Conservation (phyloP, 345 rosid genomes). For the Jatropha curcas region DNA sequence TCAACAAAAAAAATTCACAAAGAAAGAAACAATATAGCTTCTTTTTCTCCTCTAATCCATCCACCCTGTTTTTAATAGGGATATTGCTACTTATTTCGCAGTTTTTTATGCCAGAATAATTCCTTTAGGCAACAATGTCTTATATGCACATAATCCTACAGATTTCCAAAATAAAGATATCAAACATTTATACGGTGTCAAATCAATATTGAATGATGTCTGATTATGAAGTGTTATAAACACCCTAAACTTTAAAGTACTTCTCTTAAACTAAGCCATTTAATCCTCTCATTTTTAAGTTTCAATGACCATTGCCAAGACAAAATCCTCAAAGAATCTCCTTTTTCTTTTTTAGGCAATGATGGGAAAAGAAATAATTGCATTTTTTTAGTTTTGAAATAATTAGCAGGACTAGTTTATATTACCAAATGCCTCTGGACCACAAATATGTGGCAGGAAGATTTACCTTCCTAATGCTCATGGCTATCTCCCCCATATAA, state of each 20-base stretch:
- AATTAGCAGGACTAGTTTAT: background rate
- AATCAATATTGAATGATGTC: background rate
- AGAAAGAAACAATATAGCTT: background rate
- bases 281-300: background rate
- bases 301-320: background rate
- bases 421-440: background rate
- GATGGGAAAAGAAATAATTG: background rate
- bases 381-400: background rate
- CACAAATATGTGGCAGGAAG: background rate
- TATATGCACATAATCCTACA: background rate
- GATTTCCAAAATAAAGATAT: background rate
- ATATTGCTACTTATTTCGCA: no score
- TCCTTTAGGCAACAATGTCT: background rate
- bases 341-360: background rate
- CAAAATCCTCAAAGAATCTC: background rate
- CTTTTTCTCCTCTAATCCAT: background rate
- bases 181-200: background rate
- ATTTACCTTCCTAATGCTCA: constrained; percentile 86
- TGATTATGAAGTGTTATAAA: background rate
- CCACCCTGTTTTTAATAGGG: background rate
- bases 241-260: background rate
- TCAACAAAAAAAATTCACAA: background rate
- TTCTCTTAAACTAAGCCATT: background rate
- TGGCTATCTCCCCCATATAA: constrained; percentile 90
- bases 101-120: background rate